Base-by-base conservation (phyloP, 768 basidiomycete species). In the Plicaturopsis crispa region DNA sequence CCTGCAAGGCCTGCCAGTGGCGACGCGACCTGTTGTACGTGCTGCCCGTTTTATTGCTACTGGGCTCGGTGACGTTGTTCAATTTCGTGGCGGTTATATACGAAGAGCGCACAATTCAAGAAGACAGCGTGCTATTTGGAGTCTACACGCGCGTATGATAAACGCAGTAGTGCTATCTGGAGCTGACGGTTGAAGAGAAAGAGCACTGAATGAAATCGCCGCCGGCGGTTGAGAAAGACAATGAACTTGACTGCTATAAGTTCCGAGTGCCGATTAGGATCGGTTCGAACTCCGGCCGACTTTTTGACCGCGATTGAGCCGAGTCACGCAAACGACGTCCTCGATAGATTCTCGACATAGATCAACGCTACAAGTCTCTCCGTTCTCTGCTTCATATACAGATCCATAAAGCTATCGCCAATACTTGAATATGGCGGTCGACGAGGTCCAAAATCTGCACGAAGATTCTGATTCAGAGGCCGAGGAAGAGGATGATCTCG, bases 401-500 rank as follows among this genome's bases (percentile, higher is more conserved):
- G 14, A 21, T 24, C n/a, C 10, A 4, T 18, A 10, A 31, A 17
- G 36, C 22, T 10, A 28, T 17, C 23, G 6, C 12, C 4, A 20
- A n/a, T 23, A 12, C 14, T 36, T 38, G 38, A 48, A 47, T 38
- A 87, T 87, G 84, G 62, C 81, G 19, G 73, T 68, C 44, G 80
- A 85, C 64, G 81, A 84, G 58, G 63, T 65, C 11, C 71, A 74
- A 54, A 82, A 83, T 60, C 65, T 54, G 42, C 69, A 73, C 47
- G 73, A 80, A 22, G 82, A 80, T 7, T 83, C 81, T 1, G 83
- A 83, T 6, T 81, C 78, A 6, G 82, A 84, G 45, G 70, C 66
- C 18, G 80, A 82, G 35, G 78, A 78, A 30, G 76, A 74, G 23
- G 75, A 77, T 16, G 72, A 70, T 31, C 63, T 55, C 7, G 55